phyloP scores from a whole-genome alignment of 345 rosid genomes.

The Leavenworthia alabamica region DNA sequence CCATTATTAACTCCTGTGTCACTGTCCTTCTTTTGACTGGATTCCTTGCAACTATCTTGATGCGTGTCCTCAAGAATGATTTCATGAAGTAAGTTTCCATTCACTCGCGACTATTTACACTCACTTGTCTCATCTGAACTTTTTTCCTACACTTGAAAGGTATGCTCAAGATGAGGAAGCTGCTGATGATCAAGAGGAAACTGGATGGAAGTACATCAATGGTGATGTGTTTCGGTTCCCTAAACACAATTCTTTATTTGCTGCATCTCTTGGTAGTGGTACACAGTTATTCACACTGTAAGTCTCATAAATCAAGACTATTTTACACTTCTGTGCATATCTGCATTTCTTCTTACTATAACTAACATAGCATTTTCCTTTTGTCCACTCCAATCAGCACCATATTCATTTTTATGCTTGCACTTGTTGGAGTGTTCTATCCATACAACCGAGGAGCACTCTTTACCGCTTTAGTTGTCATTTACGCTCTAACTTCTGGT shows the following conservation, averaged over 20 bases:
- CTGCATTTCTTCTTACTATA: neutral
- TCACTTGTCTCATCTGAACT: neutral
- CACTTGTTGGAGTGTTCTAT: slow-evolving; percentile 86
- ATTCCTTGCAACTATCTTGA: slow-evolving; percentile 86
- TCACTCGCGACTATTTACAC: neutral
- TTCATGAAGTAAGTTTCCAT: slow-evolving; percentile 68
- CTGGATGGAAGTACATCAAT: slow-evolving; percentile 88
- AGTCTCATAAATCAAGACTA: slow-evolving; percentile 19
- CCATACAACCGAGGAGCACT: slow-evolving; percentile 95
- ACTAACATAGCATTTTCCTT: neutral
- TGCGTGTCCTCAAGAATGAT: slow-evolving; percentile 90
- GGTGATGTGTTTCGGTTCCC: slow-evolving; percentile 88
- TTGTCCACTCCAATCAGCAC: slow-evolving; percentile 38
- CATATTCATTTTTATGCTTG: slow-evolving; percentile 68
- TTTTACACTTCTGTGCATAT: neutral
- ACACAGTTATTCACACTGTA: slow-evolving; percentile 75
- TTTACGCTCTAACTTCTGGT: slow-evolving; percentile 90
- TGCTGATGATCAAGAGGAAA: slow-evolving; percentile 83
- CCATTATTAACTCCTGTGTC: slow-evolving; percentile 86
- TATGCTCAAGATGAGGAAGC: slow-evolving; percentile 85
- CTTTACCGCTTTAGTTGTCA: slow-evolving; percentile 80
- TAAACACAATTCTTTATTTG: slow-evolving; percentile 56
- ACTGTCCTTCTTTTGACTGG: slow-evolving; percentile 90
- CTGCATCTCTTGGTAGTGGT: slow-evolving; percentile 78
- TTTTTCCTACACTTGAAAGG: slow-evolving; percentile 28